Evolutionary conservation across 805 yeast species (phyloP).

Genomic region (Candida maesae): DNA sequence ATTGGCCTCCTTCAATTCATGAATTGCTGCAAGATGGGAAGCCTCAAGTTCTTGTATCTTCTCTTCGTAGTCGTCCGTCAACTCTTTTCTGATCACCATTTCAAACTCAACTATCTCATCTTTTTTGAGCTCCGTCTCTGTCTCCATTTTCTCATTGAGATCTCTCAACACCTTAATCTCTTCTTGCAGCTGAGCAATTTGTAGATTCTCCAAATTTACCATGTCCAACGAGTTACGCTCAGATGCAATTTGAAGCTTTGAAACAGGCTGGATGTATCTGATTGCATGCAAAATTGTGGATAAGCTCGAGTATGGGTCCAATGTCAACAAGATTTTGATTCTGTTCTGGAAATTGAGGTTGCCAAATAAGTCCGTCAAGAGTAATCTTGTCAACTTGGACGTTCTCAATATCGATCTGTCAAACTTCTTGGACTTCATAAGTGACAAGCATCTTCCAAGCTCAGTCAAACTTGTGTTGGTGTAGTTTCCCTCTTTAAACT

Average conservation of each 20-base stretch:
- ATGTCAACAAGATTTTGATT: slow-evolving; percentile 24
- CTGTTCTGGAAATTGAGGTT: slow-evolving; percentile 18
- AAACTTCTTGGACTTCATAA: slow-evolving; percentile 35
- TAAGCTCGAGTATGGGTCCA: slow-evolving; percentile 25
- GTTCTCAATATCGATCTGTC: slow-evolving; percentile 43
- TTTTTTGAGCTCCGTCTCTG: slow-evolving; percentile 24
- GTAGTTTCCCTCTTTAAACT: slow-evolving; percentile 43
- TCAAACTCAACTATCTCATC: slow-evolving; percentile 23
- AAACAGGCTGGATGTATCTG: slow-evolving; percentile 28
- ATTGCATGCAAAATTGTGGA: slow-evolving; percentile 24
- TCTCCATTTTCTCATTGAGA: slow-evolving; percentile 18
- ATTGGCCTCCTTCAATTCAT: slow-evolving; percentile 30
- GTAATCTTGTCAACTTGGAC: slow-evolving; percentile 45
- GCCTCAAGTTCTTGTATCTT: slow-evolving; percentile 35
- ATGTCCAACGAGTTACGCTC: slow-evolving; percentile 22
- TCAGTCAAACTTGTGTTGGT: slow-evolving; percentile 48
- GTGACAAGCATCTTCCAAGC: slow-evolving; percentile 44
- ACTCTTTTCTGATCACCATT: slow-evolving; percentile 29
- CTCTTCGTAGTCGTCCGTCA: slow-evolving; percentile 30
- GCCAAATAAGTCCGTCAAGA: slow-evolving; percentile 39
- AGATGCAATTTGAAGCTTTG: slow-evolving; percentile 21
- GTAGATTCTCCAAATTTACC: slow-evolving; percentile 3
- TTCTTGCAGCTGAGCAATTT: slow-evolving; percentile 13
- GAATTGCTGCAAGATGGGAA: slow-evolving; percentile 31
- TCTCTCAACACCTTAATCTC: slow-evolving; percentile 20